Base-by-base conservation (phyloP, 1,284 basidiomycete genomes). In the Chalciporus piperatoides region DNA sequence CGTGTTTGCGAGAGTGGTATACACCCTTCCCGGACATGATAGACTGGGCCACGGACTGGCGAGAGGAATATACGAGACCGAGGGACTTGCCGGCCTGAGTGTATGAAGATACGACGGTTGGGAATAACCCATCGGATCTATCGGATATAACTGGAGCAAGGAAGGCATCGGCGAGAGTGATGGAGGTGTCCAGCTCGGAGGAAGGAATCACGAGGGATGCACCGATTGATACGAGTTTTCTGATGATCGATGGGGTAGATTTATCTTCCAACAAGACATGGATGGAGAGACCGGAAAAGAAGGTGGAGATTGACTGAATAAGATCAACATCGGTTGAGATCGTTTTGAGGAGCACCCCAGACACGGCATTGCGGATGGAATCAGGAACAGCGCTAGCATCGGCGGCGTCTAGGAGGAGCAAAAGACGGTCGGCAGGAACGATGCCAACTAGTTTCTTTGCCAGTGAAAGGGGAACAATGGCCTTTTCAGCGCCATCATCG, bases 41-140 rank as follows among this genome's bases (percentile, higher is more conserved):
- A 56, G 89, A 90, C 67, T 95, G 90, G 53, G 81, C 82, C 56
- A 99, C 80, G 3, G 92, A 96, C 61, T 90, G 86, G 41, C 70
- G 64, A 11, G 97, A 99, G n/a, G 97, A 99, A 73, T 99, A 99
- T 40, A 98, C 97, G 48, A 99, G 82, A 15, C 97, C 97, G 15
- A 99, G 81, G 1, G 90, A 81, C 52, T 86, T 82, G 11, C 89
- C 86, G 12, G 80, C 81, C 55, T 83, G 79, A n/a, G 77, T 77
- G 56, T 82, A 75, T 2, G 90, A 86, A 17, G 85, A 82, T 37
- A 99, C 90, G 46, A 97, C 79, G 15, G 97, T 99, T 0, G 95
- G 89, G 70, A 92, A 95, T 38, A 99, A 80, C 15, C 92, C 92
- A 65, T 99, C 97, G 3, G 85, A 77, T 44, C 97, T 84, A 70